Conservation (phyloP, 2,329 filamentous ascomycete genomes). For the Neopestalotiopsis clavispora region DNA sequence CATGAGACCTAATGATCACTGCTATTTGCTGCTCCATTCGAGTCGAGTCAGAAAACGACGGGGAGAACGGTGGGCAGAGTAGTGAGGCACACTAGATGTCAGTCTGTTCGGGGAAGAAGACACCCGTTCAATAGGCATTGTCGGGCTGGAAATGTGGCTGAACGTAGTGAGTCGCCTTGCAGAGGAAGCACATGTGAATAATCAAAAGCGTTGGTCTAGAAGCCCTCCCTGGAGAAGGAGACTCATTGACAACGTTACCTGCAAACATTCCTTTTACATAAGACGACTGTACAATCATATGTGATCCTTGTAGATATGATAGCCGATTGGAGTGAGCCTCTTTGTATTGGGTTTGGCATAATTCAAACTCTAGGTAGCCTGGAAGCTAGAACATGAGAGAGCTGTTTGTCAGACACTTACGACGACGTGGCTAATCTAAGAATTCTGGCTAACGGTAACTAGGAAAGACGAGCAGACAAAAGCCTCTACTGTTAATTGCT, state of each 20-base stretch:
- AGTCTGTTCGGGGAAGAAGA: not conserved
- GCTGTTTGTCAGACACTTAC: too few relatives aligned
- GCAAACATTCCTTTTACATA: too few relatives aligned
- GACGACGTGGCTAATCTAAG: not conserved
- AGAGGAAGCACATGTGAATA: not conserved
- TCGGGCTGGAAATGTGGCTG: not conserved
- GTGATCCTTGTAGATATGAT: too few relatives aligned
- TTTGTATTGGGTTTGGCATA: too few relatives aligned
- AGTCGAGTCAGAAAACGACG: not conserved
- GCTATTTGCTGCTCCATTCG: not conserved
- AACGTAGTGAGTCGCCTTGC: not conserved
- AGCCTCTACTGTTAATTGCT: not conserved
- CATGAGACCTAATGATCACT: too few relatives aligned
- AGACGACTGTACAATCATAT: too few relatives aligned
- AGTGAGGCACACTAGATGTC: not conserved
- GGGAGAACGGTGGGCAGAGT: not conserved
- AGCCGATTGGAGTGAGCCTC: too few relatives aligned
- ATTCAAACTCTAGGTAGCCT: too few relatives aligned
- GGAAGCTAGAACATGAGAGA: too few relatives aligned
- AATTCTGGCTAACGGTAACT: not conserved
- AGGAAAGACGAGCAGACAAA: not conserved
- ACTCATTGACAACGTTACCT: too few relatives aligned
- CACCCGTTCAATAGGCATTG: not conserved
- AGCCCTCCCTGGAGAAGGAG: too few relatives aligned
- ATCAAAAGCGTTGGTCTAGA: too few relatives aligned